phyloP scores from a whole-genome alignment of 345 rosid species.

The Syzygium jambos region DNA sequence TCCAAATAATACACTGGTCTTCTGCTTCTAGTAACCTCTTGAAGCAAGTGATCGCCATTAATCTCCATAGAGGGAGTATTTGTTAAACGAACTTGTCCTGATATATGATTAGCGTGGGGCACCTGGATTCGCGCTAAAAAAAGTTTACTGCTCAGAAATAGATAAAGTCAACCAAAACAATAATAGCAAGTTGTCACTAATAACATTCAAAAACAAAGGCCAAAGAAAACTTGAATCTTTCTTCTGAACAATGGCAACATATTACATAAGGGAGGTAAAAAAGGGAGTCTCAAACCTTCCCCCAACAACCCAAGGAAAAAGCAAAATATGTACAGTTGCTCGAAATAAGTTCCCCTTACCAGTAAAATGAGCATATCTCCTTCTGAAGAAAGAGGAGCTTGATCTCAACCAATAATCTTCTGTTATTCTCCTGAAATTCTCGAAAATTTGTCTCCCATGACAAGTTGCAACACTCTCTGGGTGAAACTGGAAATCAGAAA shows the following conservation, averaged over 20 bases:
- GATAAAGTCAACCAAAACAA: background rate
- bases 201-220: background rate
- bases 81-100: slow-evolving; percentile 30
- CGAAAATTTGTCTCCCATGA: slow-evolving; percentile 66
- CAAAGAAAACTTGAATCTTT: background rate
- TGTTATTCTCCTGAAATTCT: slow-evolving; percentile 73
- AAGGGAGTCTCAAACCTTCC: background rate
- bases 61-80: slow-evolving; percentile 14
- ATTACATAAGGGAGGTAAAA: background rate
- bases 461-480: slow-evolving; percentile 92
- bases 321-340: background rate
- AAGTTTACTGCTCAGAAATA: slow-evolving; percentile 47
- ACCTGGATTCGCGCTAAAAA: slow-evolving; percentile 79
- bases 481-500: slow-evolving; percentile 65
- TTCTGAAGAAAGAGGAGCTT: slow-evolving; percentile 19
- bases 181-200: background rate
- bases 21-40: slow-evolving; percentile 13
- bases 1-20: slow-evolving; percentile 16
- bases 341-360: slow-evolving; percentile 35
- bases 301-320: background rate
- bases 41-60: slow-evolving; percentile 13
- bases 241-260: background rate
- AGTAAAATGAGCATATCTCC: slow-evolving; percentile 27
- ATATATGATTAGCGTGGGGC: slow-evolving; percentile 26
- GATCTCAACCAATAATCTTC: slow-evolving; percentile 56